A percentile compares a stretch with the other conserved stretches of the same genome.
These are phyloP conservation scores for Aureobasidium lini DNA, from an alignment of 2,329 filamentous ascomycete genomes.

Conservation along the genomic window DNA sequence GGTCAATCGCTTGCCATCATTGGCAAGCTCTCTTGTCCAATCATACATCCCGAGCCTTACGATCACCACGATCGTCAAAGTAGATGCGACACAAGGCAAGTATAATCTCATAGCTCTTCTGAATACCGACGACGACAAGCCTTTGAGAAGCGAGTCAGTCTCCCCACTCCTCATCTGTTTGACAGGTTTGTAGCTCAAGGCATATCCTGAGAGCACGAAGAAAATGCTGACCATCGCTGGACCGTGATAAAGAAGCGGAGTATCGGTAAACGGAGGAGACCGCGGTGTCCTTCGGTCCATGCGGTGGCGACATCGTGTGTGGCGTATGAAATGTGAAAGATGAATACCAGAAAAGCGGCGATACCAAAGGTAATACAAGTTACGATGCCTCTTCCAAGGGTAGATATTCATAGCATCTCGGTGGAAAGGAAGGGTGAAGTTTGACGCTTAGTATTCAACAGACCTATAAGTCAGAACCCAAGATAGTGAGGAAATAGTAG, in stretches of 20 bases:
- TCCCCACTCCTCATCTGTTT: conserved; percentile 14
- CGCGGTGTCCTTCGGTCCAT: conserved; percentile 8
- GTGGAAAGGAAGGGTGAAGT: no score
- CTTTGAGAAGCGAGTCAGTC: conserved; percentile 23
- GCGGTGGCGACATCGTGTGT: conserved; percentile 11
- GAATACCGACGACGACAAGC: conserved; percentile 18
- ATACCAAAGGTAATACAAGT: not conserved
- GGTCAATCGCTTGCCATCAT: conserved; percentile 10
- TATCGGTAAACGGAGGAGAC: conserved; percentile 43
- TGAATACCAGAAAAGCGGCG: conserved; percentile 19
- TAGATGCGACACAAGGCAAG: conserved; percentile 17
- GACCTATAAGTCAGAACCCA: no score
- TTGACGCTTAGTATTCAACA: not conserved
- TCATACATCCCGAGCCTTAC: conserved; percentile 12
- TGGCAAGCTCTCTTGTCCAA: conserved; percentile 13
- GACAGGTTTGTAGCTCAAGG: conserved; percentile 40
- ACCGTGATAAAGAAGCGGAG: conserved; percentile 47
- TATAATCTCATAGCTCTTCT: conserved; percentile 18
- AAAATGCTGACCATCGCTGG: conserved; percentile 52
- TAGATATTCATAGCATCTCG: no score
- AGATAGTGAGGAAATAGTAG: not conserved
- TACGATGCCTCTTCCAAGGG: no score
- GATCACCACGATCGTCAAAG: conserved; percentile 15
- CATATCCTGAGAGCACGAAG: conserved; percentile 57
- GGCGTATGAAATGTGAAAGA: conserved; percentile 16